Conservation (phyloP, 345 rosid species). For the Isatis tinctoria region DNA sequence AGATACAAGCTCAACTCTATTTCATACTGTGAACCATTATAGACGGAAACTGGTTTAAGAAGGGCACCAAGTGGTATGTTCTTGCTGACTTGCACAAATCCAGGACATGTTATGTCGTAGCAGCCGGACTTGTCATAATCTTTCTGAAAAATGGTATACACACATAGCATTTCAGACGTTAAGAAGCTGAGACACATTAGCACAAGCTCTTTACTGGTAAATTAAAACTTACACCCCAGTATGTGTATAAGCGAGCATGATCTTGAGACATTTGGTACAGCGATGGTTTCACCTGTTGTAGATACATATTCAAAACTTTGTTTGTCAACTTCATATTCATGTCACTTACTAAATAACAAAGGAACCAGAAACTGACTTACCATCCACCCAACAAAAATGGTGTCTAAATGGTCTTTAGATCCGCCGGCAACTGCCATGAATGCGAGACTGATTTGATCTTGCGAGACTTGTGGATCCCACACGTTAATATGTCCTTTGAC, state of each 20-base stretch:
- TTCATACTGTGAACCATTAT: conserved; percentile 2
- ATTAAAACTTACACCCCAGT: conserved; percentile 15
- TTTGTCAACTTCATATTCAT: not conserved
- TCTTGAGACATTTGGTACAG: not conserved
- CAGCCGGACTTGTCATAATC: not conserved
- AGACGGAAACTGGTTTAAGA: not conserved
- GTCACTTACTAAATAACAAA: not conserved
- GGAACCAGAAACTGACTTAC: not conserved
- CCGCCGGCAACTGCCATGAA: not conserved
- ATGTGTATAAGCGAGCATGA: not conserved
- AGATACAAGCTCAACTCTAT: not conserved
- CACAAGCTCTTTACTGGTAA: not conserved
- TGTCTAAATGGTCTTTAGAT: not conserved
- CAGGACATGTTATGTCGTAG: conserved; percentile 1
- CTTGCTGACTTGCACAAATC: conserved; percentile 21
- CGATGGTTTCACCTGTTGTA: conserved; percentile 5
- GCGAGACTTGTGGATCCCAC: conserved; percentile 1
- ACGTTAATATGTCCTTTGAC: not conserved
- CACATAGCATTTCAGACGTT: not conserved
- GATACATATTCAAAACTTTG: not conserved
- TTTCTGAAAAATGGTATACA: not conserved
- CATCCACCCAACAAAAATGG: conserved; percentile 13
- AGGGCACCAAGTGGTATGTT: not conserved
- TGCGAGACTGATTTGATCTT: conserved; percentile 9
- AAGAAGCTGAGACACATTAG: not conserved